Evolutionary conservation across 2,329 filamentous ascomycete genomes (phyloP).

Genomic region (Daldinia sp.): DNA sequence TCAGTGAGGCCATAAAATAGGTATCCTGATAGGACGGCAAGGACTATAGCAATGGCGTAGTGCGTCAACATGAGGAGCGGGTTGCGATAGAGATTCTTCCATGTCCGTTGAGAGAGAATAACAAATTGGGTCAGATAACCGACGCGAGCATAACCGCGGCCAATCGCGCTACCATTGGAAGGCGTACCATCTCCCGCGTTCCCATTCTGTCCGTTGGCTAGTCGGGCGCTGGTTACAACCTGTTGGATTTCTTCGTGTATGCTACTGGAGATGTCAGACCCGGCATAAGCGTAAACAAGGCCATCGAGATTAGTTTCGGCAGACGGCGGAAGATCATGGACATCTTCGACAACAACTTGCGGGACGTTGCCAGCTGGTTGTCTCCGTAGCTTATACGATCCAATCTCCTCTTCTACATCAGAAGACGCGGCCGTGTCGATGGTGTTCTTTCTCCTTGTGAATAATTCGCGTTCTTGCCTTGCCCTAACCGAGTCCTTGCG

Average conservation of each 20-base stretch:
- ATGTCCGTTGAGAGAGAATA: slow-evolving; percentile 89
- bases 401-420: slow-evolving; percentile 61
- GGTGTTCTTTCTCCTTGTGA: slow-evolving; percentile 77
- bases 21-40: slow-evolving; percentile 93
- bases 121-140: slow-evolving; percentile 83
- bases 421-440: slow-evolving; percentile 70
- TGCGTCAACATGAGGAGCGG: slow-evolving; percentile 98
- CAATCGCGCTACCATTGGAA: slow-evolving; percentile 65
- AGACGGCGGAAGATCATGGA: slow-evolving; percentile 66
- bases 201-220: slow-evolving; percentile 72
- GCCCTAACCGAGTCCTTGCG: slow-evolving; percentile 82
- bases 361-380: slow-evolving; percentile 54
- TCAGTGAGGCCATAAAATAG: slow-evolving; percentile 96
- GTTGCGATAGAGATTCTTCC: slow-evolving; percentile 97
- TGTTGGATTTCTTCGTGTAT: slow-evolving; percentile 81
- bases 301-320: slow-evolving; percentile 83
- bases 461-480: slow-evolving; percentile 89
- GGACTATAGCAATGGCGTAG: slow-evolving; percentile 93
- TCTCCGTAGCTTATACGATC: slow-evolving; percentile 60
- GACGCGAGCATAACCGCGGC: slow-evolving; percentile 83
- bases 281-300: slow-evolving; percentile 77
- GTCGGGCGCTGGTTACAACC: slow-evolving; percentile 69
- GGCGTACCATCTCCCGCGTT: slow-evolving; percentile 57
- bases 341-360: slow-evolving; percentile 73
- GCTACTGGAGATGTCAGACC: slow-evolving; percentile 77